These are phyloP conservation scores for Trametes cinnabarina DNA, from an alignment of 768 basidiomycete species.

Conservation along the genomic window DNA sequence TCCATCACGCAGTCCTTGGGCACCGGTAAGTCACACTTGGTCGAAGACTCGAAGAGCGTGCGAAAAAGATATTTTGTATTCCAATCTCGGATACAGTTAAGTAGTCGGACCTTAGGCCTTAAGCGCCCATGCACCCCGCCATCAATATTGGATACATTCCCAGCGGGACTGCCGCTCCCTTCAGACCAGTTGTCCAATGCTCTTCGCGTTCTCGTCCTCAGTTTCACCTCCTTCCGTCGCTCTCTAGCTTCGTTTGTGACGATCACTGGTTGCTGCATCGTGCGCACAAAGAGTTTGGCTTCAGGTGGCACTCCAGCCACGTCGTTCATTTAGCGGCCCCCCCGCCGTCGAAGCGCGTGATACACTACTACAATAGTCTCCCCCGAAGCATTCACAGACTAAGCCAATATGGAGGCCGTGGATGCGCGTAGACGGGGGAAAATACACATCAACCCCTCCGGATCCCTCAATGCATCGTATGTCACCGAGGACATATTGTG, in stretches of 20 bases:
- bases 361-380: neutral
- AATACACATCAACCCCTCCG: conserved; percentile 30
- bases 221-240: neutral
- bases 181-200: too few species aligned
- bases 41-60: too few species aligned
- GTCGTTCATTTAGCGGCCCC: too few species aligned
- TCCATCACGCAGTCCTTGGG: too few species aligned
- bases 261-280: neutral
- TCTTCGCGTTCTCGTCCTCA: neutral
- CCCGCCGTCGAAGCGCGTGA: too few species aligned
- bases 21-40: too few species aligned
- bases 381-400: neutral
- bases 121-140: too few species aligned
- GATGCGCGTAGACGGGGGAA: conserved; percentile 38
- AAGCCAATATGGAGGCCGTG: conserved; percentile 26
- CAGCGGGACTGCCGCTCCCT: too few species aligned
- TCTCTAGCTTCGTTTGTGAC: neutral
- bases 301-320: neutral
- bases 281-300: neutral
- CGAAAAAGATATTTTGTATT: too few species aligned
- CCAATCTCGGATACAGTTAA: too few species aligned
- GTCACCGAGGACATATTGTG: conserved; percentile 10
- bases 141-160: too few species aligned
- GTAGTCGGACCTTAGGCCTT: too few species aligned
- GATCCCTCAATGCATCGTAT: conserved; percentile 19